Base-by-base conservation (phyloP, 2,329 filamentous ascomycete species). In the Calonectria pseudoreteaudii region DNA sequence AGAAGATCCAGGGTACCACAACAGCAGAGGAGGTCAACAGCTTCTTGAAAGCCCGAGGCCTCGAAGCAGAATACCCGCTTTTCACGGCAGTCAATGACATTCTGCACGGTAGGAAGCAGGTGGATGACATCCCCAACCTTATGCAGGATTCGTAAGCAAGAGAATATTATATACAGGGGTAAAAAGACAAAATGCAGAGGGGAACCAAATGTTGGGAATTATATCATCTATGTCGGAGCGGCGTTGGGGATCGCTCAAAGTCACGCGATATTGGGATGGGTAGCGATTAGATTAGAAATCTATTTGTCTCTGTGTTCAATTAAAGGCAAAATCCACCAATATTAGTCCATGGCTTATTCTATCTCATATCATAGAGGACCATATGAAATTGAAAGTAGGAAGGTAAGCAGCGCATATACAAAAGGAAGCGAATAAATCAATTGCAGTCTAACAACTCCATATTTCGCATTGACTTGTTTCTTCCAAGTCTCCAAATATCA, bases 1-100 rank as follows among this genome's bases (percentile, higher is more conserved):
- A 99, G 89, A 98, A 97, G 88, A 88, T 99, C 73, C 97, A 99
- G 87, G 97, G 97, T 47, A 98, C 95, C 0, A 93, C 93, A 79
- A 99, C 97, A 4, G 96, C 97, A 11, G 91, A 93, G 76, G 97
- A 99, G 84, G 96, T 99, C 52, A 94, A 98, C 86, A 92, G 90
- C 65, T 98, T 98, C 85, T 86, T 99, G 81, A 94, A 94, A 87
- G 91, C 91, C 65, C 90, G 94, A 77, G 94, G 93, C 0, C 86
- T 93, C 77, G 95, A 97, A 86, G 88, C 91, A 38, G 93, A 98
- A 66, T 99, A 98, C 84, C 97, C 97, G 26, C 87, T 99, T 8
- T 97, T 99, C 83, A 98, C 95, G 11, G 95, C 95, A 1, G 96
- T 98, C 66, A 93, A 95, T 76, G 92, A 85, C 77, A 96, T 98